Percentiles rank a stretch among this genome's conserved stretches.
Evolutionary conservation across 768 basidiomycete species (phyloP).

Genomic region (Porphyrellus cyaneotinctus): DNA sequence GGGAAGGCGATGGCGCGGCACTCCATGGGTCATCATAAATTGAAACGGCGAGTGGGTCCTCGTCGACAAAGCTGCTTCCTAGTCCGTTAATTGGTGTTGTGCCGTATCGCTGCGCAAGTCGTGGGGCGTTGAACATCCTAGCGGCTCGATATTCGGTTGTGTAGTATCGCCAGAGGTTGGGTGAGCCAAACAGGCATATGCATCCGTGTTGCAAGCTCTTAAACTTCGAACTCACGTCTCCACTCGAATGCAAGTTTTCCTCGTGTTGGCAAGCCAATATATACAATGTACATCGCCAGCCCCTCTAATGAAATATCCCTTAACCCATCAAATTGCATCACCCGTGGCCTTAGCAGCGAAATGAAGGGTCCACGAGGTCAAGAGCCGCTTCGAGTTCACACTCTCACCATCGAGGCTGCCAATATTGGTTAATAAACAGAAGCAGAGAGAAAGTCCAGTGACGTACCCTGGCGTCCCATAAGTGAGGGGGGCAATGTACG

Average conservation of each 20-base stretch:
- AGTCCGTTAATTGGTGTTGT: conserved; percentile 53
- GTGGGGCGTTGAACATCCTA: conserved; percentile 82
- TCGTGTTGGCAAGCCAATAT: conserved; percentile 16
- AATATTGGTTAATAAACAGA: conserved; percentile 14
- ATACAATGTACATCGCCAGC: conserved; percentile 19
- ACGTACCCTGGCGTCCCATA: conserved; percentile 95
- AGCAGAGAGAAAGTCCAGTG: not conserved
- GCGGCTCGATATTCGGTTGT: conserved; percentile 12
- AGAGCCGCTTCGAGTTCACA: conserved; percentile 78
- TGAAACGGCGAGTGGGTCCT: conserved; percentile 69
- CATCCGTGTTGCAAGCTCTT: not conserved
- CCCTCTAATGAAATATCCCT: conserved; percentile 10
- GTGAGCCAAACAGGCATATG: conserved; percentile 14
- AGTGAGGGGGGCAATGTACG: conserved; percentile 84
- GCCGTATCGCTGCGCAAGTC: conserved; percentile 66
- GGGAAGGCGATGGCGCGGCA: conserved; percentile 65
- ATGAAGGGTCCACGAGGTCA: conserved; percentile 93
- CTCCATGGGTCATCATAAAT: conserved; percentile 85
- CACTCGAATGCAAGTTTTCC: not conserved
- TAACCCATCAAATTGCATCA: conserved; percentile 29
- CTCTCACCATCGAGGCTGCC: conserved; percentile 75
- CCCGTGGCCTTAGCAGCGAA: conserved; percentile 69
- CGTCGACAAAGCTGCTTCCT: conserved; percentile 70
- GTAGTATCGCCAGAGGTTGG: not conserved
- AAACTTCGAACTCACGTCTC: not conserved